phyloP scores from a whole-genome alignment of 2,329 filamentous ascomycete species.

The Fusarium haematococcum region DNA sequence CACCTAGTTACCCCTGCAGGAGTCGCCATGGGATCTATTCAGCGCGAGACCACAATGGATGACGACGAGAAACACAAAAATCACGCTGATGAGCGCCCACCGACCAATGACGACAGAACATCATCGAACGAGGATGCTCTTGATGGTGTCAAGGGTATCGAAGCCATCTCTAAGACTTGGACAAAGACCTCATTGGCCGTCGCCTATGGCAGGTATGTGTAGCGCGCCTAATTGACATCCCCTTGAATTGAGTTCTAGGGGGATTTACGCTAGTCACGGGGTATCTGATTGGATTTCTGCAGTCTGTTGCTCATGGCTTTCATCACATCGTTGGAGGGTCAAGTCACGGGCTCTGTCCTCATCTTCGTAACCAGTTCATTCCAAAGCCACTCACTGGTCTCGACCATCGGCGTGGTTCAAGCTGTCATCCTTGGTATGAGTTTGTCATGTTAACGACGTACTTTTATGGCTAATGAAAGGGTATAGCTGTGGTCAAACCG shows the following conservation, averaged over 20 bases:
- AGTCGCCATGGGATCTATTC: background rate
- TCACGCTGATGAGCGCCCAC: background rate
- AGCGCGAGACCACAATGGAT: background rate
- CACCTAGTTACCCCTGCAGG: background rate
- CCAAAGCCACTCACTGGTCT: conserved; percentile 58
- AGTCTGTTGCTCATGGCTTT: conserved; percentile 42
- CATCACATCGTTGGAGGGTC: conserved; percentile 35
- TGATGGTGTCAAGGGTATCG: conserved; percentile 39
- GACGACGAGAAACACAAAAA: background rate
- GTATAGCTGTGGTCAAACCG: conserved; percentile 29
- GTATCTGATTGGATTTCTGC: background rate
- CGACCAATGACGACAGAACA: background rate
- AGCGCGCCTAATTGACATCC: background rate
- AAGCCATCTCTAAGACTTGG: conserved; percentile 39
- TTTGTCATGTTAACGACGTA: background rate
- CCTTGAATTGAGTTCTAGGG: background rate
- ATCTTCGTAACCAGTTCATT: conserved; percentile 50
- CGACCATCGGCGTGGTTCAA: conserved; percentile 59
- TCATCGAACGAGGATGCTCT: background rate
- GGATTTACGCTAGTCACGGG: too few relatives aligned
- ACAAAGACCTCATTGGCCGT: conserved; percentile 17
- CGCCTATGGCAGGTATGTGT: conserved; percentile 22
- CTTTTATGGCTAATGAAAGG: background rate
- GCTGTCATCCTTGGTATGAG: conserved; percentile 42
- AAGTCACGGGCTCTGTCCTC: conserved; percentile 36